phyloP scores from a whole-genome alignment of 1,139 yeast genomes.

The Saccharomycopsis hybrid region DNA sequence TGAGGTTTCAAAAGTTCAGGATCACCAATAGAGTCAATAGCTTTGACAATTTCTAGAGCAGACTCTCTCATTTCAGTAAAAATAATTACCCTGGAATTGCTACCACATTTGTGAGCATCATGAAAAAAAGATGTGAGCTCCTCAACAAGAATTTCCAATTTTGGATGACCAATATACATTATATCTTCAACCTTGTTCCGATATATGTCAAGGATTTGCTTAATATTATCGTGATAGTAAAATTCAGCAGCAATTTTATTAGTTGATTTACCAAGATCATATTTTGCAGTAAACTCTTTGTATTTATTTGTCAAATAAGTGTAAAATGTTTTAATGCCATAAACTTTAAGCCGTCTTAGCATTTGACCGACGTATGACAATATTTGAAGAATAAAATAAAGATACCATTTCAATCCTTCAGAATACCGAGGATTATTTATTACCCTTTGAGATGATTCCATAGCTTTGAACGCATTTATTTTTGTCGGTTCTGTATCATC shows the following conservation, averaged over 20 bases:
- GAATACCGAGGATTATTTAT: conserved; percentile 45
- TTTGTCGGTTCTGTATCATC: conserved; percentile 57
- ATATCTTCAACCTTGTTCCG: conserved; percentile 38
- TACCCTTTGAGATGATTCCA: conserved; percentile 60
- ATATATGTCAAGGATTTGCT: conserved; percentile 39
- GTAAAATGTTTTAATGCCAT: conserved; percentile 77
- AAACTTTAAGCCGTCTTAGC: conserved; percentile 60
- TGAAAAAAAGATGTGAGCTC: conserved; percentile 53
- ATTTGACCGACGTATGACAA: conserved; percentile 74
- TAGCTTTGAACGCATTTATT: conserved; percentile 65
- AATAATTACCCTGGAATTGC: conserved; percentile 67
- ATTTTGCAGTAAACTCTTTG: conserved; percentile 53
- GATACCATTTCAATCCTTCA: conserved; percentile 69
- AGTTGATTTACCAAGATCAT: conserved; percentile 37
- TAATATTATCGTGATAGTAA: conserved; percentile 45
- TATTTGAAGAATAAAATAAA: conserved; percentile 52
- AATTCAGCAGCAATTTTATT: conserved; percentile 59
- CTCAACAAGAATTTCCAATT: conserved; percentile 52
- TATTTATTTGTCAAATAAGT: conserved; percentile 54
- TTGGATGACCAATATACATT: conserved; percentile 63
- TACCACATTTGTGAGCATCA: conserved; percentile 24
- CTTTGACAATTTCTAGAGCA: conserved; percentile 76
- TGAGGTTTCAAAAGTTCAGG: conserved; percentile 55
- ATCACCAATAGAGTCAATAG: conserved; percentile 42
- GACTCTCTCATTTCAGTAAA: conserved; percentile 87